Base-by-base conservation (phyloP, 352 stramenopile genomes). In the Pythium aristosporum region DNA sequence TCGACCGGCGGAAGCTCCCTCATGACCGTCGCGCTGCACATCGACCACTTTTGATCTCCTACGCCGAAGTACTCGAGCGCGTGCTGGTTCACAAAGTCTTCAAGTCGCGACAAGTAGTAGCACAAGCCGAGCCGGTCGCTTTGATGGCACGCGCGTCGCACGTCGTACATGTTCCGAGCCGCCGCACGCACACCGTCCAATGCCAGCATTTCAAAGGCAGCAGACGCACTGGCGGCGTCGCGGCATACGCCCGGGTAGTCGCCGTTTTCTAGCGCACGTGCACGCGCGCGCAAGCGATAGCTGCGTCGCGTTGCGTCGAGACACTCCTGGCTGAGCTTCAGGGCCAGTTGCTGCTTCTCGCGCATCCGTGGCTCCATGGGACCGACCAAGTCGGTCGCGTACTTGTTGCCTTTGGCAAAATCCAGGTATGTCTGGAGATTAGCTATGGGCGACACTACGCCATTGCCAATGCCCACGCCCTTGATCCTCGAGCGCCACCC, bases 391-490 rank as follows among this genome's bases (percentile, higher is more conserved):
- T 87, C 63, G 49, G 65, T 74, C 13, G 54, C 66, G 55, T 87
- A 85, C 12, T 69, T 46, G 43, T 85, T 88, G 0, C 63, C 62
- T 37, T 57, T 53, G 7, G 76, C 75, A 60, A 87, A 93, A 1
- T 77, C 61, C 5, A 89, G 63, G 54, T 75, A 76, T 18, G 82
- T 85, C 41, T 86, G 61, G 23, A 78, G 63, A 34, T 79, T 65
- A 4, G 83, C 71, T 16, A 41, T 74, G 2, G 76, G 68, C 18
- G 85, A 94, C 18, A 90, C 82, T 7, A 91, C 71, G 0, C 85
- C 87, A 61, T 95, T 92, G 16, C 87, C 87, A 21, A 95, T 91
- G 23, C 73, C 89, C n/a, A 98, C 80, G 7, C 91, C 91, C 58
- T 92, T 91, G 30, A 97, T 67, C 9, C 61, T 63, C 3, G 62